Evolutionary conservation across 2,329 filamentous ascomycete species (phyloP), one percentile per base, ranked within the genome.

Genomic region (Periconia digitata): DNA sequence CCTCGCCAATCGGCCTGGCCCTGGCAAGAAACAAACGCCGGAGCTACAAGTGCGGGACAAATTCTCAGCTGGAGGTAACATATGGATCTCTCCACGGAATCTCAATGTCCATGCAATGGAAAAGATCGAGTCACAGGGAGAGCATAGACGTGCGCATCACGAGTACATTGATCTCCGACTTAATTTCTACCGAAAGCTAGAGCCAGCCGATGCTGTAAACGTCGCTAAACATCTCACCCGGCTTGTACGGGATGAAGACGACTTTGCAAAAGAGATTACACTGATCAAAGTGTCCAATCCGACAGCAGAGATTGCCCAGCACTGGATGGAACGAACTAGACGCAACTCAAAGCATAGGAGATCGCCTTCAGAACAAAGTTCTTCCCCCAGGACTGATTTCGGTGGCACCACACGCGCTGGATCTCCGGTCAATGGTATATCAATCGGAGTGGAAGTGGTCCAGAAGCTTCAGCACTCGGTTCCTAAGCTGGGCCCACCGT

Each of bases 1-100:
- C 16, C 10, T 18, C 13, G 15, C 29, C n/a, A 29, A 18, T 8
- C n/a, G n/a, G n/a, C n/a, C n/a, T n/a, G n/a, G n/a, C n/a, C n/a
- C n/a, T n/a, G 38, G 20, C 13, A 37, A 45, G 5, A 23, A 6
- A 4, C 47, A 50, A 17, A 45, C 7, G 3, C 47, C 47, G 17
- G 29, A 41, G 22, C 32, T 46, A 12, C 38, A 34, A 12, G 17
- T 38, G 4, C 40, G 51, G 7, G 29, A n/a, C n/a, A n/a, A n/a
- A 50, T 12, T 7, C 23, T 22, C n/a, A 3, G 39, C 38, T 8
- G 37, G 17, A 15, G 40, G 48, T 8, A 29, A 34, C 8, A 38
- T 51, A n/a, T 53, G 47, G 51, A 48, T 53, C 27, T 34, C 48
- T 5, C 51, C 51, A 1, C 22, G 43, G 18, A 43, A 47, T 16